Conservation (phyloP, 192 early-diverging fungal genomes). For the Funneliformis mosseae region DNA sequence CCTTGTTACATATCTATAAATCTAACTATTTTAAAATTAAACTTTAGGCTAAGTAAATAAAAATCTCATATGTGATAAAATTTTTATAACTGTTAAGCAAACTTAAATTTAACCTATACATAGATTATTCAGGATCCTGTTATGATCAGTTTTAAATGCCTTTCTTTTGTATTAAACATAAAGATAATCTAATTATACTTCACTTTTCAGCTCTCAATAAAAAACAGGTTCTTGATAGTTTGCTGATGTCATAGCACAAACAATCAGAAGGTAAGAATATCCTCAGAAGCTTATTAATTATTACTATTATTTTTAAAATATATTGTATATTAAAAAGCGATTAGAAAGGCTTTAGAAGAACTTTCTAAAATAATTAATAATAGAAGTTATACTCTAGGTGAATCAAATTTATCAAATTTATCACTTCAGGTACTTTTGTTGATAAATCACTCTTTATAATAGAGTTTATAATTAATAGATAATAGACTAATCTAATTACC, state of each 20-base stretch:
- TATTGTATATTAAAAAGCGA: conserved; percentile 4
- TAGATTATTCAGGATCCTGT: too few relatives aligned
- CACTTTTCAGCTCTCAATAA: neutral
- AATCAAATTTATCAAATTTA: conserved; percentile 7
- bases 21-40: too few relatives aligned
- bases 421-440: conserved; percentile 16
- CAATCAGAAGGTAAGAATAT: neutral
- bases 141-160: too few relatives aligned
- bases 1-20: too few relatives aligned
- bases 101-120: too few relatives aligned
- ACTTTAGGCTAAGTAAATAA: too few relatives aligned
- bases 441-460: conserved; percentile 30
- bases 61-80: too few relatives aligned
- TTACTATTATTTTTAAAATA: conserved; percentile 20
- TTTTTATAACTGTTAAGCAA: too few relatives aligned
- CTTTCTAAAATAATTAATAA: neutral
- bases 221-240: neutral
- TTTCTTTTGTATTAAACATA: too few relatives aligned
- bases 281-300: conserved; percentile 19
- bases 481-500: conserved; percentile 15
- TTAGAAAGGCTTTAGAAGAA: neutral
- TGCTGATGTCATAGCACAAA: neutral
- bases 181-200: neutral
- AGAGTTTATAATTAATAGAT: conserved; percentile 13
- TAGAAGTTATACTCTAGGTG: neutral